Conservation (phyloP, 2,329 filamentous ascomycete genomes). For the Rhytidhysteron rufulum region DNA sequence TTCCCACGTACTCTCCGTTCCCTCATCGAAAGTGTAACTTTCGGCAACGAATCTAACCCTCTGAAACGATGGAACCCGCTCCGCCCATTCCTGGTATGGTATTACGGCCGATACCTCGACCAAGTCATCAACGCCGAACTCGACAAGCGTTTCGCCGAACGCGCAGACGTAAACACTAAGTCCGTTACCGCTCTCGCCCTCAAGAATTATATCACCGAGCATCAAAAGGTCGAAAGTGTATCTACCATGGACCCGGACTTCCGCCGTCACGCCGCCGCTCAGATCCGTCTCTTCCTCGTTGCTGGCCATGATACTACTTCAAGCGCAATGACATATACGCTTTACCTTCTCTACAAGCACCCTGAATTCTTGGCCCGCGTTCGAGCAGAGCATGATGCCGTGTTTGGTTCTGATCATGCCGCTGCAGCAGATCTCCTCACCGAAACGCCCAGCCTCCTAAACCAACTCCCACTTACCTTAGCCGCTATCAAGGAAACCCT, state of each 20-base stretch:
- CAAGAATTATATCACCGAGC: conserved; percentile 4
- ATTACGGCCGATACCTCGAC: conserved; percentile 15
- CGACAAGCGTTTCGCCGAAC: conserved; percentile 9
- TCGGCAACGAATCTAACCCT: background rate
- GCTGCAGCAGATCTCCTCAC: conserved; percentile 8
- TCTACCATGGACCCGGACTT: conserved; percentile 13
- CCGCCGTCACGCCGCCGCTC: conserved; percentile 14
- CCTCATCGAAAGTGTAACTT: background rate
- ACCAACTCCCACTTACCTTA: conserved; percentile 17
- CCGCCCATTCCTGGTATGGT: background rate
- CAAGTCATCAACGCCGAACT: conserved; percentile 12
- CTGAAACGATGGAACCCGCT: background rate
- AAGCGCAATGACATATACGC: conserved; percentile 26
- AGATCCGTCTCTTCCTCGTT: conserved; percentile 31
- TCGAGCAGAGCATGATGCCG: conserved; percentile 18
- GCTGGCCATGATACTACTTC: conserved; percentile 34
- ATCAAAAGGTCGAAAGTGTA: background rate
- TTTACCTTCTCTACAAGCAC: conserved; percentile 12
- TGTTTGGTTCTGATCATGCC: conserved; percentile 13
- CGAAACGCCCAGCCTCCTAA: conserved; percentile 18
- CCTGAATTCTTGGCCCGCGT: conserved; percentile 10
- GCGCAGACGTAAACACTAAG: background rate
- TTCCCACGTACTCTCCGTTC: background rate
- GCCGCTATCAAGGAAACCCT: conserved; percentile 31
- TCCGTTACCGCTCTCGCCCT: conserved; percentile 6